Base-by-base conservation (phyloP, 2,329 filamentous ascomycete species). In the Fusarium buxicola region DNA sequence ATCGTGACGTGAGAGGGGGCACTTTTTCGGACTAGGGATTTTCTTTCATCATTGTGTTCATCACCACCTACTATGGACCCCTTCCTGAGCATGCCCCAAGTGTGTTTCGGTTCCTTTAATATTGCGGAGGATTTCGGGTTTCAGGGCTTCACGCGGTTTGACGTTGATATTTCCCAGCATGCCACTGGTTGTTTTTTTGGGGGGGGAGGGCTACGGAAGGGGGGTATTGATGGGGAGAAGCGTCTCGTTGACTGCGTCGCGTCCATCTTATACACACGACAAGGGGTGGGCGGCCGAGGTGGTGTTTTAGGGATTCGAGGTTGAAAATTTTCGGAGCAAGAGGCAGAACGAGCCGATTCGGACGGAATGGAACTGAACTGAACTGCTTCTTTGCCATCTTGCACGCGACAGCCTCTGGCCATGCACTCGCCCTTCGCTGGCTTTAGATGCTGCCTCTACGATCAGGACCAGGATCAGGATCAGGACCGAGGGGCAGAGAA, bases 21-120 rank as follows among this genome's bases (percentile, higher is more conserved):
- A 66, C 56, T 59, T 64, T 60, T 68, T 67, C 65, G 64, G 68
- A 69, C 55, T 69, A 67, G 59, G 69, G 68, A 72, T 70, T 66
- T 66, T 70, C 55, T 58, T 69, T 73, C 65, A 73, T 70, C 63
- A 67, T 64, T 68, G 66, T 74, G 63, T 70, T 70, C 71, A 69
- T 60, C 66, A 66, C 61, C 66, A 66, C 57, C 64, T 65, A 67
- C 64, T 65, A 65, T 52, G 60, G 60, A 58, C 55, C 60, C 41
- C 61, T 58, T 57, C 52, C 61, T 59, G 55, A 68, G 51, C 65
- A 70, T 70, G 57, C 60, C 52, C 58, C 49, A 63, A 62, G 58
- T 69, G 63, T 72, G 68, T 68, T 68, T 63, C 68, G 60, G 60
- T 72, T 69, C 58, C 62, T 64, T 65, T 73, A 70, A 69, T 72